Evolutionary conservation across 192 early-diverging fungal species (phyloP), one percentile per base, ranked within the genome.

Genomic region (Backusella sp.): DNA sequence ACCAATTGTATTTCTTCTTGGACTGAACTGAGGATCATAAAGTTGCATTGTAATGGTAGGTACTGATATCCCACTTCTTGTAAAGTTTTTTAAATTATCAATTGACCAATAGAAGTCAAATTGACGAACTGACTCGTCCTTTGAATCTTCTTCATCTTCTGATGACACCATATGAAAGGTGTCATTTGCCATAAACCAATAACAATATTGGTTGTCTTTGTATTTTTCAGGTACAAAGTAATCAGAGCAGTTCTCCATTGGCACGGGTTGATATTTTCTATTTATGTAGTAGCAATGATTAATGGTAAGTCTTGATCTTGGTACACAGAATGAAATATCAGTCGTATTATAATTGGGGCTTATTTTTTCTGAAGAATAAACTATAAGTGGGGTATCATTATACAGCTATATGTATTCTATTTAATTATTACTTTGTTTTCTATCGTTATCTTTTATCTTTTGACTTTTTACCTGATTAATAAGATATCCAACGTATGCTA

Each of bases 41-140:
- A 77, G 41, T n/a, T 72, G 56, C n/a, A 77, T 9, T 3, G 28
- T 15, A 21, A 77, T 37, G 28, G 59, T 28, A n/a, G 76, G 76
- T 2, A 36, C 12, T 4, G 70, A 37, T 12, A 66, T 7, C 1
- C 65, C 72, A 44, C 7, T 23, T 0, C 15, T 23, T 9, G 32
- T 37, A 5, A 56, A 15, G n/a, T 65, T 71, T n/a, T 34, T 19
- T 30, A 77, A 34, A 49, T 26, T 68, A 28, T 72, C 76, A 1
- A 72, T 32, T 36, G 66, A 14, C 76, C 76, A 77, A 77, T 72
- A 66, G 28, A 77, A 67, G 4, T 77, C 70, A 17, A 77, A 28
- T 26, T 44, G 53, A 19, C 44, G 56, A 21, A 77, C 23, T 3
- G 42, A 34, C 0, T 26, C 19, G 4, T 6, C 9, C 3, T 30